These are phyloP conservation scores for Thyridium curvatum DNA, from an alignment of 2,329 filamentous ascomycete species.

Conservation along the genomic window DNA sequence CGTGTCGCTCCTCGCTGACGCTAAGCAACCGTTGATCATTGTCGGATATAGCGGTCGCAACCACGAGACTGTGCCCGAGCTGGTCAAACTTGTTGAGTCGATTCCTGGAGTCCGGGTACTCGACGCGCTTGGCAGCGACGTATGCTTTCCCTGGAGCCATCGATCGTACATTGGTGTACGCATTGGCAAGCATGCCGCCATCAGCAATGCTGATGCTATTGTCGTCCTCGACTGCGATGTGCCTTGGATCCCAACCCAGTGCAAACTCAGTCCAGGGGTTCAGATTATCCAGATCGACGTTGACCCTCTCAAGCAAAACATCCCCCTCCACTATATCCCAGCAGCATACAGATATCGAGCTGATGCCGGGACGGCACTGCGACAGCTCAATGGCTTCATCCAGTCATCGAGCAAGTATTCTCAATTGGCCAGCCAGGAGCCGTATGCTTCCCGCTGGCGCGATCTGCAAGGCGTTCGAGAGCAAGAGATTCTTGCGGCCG, in stretches of 20 bases:
- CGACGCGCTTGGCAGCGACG: slow-evolving; percentile 40
- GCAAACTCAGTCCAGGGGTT: slow-evolving; percentile 47
- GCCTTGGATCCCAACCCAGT: too few species aligned
- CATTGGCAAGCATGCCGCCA: slow-evolving; percentile 50
- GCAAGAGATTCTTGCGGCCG: too few species aligned
- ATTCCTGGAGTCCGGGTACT: slow-evolving; percentile 41
- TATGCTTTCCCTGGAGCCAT: slow-evolving; percentile 29
- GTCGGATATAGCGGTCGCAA: slow-evolving; percentile 43
- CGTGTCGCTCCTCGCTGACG: slow-evolving; percentile 32
- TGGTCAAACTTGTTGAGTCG: slow-evolving; percentile 37
- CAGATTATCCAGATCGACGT: slow-evolving; percentile 60
- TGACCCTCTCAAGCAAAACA: slow-evolving; percentile 59
- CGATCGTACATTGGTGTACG: slow-evolving; percentile 35
- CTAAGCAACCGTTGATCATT: slow-evolving; percentile 39
- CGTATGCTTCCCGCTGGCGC: too few species aligned
- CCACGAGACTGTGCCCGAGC: slow-evolving; percentile 29
- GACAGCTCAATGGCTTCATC: too few species aligned
- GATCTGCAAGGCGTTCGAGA: too few species aligned
- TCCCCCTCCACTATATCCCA: slow-evolving; percentile 51
- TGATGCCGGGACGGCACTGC: slow-evolving; percentile 37
- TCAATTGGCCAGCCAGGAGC: too few species aligned
- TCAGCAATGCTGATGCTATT: slow-evolving; percentile 58
- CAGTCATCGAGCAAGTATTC: too few species aligned
- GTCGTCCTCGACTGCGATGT: slow-evolving; percentile 61
- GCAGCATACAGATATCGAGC: slow-evolving; percentile 43